Conservation (phyloP, 1,284 basidiomycete species). For the Leucoagaricus sp. region DNA sequence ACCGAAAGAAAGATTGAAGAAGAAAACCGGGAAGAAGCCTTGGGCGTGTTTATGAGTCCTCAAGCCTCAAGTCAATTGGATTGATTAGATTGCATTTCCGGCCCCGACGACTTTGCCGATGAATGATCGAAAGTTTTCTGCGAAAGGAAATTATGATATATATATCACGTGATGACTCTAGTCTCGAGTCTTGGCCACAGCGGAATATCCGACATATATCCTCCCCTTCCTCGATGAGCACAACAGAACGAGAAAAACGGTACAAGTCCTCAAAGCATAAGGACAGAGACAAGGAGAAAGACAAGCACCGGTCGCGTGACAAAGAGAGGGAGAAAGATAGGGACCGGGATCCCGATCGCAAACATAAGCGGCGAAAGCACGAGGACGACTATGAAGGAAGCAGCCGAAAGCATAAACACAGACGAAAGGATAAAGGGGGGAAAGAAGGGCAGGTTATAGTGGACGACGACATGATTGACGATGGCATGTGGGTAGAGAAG, state of each 20-base stretch:
- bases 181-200: no score
- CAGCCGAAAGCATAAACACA: slow-evolving; percentile 30
- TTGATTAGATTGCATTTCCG: slow-evolving; percentile 20
- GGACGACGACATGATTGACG: slow-evolving; percentile 66
- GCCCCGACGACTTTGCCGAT: no score
- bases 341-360: slow-evolving; percentile 22
- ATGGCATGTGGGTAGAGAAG: slow-evolving; percentile 86
- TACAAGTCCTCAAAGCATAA: slow-evolving; percentile 25
- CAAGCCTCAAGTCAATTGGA: slow-evolving; percentile 1
- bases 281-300: slow-evolving; percentile 31
- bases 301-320: slow-evolving; percentile 13
- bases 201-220: neutral
- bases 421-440: slow-evolving; percentile 28
- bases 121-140: slow-evolving; percentile 2
- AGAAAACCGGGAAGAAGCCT: neutral
- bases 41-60: neutral
- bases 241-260: slow-evolving; percentile 21
- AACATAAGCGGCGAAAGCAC: slow-evolving; percentile 50
- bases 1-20: neutral
- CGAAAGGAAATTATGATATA: slow-evolving; percentile 11
- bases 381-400: slow-evolving; percentile 33
- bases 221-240: neutral
- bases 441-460: slow-evolving; percentile 43
- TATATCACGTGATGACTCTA: slow-evolving; percentile 9
- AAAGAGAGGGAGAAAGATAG: slow-evolving; percentile 3